Evolutionary conservation across 305 asterid genomes (phyloP).

Genomic region (Plantago coronopus): DNA sequence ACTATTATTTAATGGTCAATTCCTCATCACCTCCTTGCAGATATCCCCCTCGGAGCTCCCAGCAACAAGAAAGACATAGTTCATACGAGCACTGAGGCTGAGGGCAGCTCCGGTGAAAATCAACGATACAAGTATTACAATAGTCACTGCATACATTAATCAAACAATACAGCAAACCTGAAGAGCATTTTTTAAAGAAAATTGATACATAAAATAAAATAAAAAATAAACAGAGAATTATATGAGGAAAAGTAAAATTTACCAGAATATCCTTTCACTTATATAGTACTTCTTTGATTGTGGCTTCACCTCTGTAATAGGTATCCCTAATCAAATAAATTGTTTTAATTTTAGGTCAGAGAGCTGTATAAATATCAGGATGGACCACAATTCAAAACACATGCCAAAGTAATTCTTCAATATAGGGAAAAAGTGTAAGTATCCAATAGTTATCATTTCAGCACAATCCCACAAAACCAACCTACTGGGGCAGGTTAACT

Average conservation of each 20-base stretch:
- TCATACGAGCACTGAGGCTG: slow-evolving; percentile 46
- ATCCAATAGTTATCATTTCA: background rate
- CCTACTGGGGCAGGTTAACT: background rate
- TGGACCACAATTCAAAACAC: background rate
- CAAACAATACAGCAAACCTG: slow-evolving; percentile 16
- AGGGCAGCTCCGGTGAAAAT: slow-evolving; percentile 63
- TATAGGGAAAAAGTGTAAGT: background rate
- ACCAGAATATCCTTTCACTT: slow-evolving; percentile 58
- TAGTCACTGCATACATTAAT: slow-evolving; percentile 49
- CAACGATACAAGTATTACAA: slow-evolving; percentile 56
- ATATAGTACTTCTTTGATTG: slow-evolving; percentile 22
- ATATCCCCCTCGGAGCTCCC: slow-evolving; percentile 53
- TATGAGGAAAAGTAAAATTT: slow-evolving; percentile 3
- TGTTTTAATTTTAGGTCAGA: slow-evolving; percentile 13
- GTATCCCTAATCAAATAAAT: slow-evolving; percentile 43
- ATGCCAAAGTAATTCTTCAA: background rate
- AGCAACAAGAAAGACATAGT: slow-evolving; percentile 62
- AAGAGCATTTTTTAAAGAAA: slow-evolving; percentile 11
- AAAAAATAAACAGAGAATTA: background rate
- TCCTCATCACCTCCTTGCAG: slow-evolving; percentile 38
- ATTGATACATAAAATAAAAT: background rate
- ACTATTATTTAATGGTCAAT: slow-evolving; percentile 24
- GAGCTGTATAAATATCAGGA: slow-evolving; percentile 4
- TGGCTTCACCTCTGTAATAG: slow-evolving; percentile 39
- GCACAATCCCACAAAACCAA: background rate